Evolutionary conservation across 2,329 filamentous ascomycete species (phyloP), one percentile per base, ranked within the genome.

Genomic region (Colletotrichum costaricense): DNA sequence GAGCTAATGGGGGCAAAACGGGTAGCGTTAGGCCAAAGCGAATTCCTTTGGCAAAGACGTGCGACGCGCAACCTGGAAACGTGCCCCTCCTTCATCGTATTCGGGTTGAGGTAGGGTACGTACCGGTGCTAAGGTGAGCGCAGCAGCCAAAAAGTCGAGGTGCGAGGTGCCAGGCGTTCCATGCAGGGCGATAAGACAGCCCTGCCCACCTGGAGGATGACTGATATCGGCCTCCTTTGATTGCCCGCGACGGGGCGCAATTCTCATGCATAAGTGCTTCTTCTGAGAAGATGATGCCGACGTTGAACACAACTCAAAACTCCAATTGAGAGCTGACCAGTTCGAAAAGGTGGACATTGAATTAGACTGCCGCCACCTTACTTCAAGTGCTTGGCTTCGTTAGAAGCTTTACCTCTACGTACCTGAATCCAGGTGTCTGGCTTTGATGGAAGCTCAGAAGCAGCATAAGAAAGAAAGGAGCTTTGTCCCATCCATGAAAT

Each of bases 21-120:
- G 22, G 46, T 30, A 55, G 63, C 55, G 54, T 42, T n/a, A 26
- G 59, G 62, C 54, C 55, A 49, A 22, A 54, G 22, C 60, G 49
- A 42, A 42, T 42, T 42, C 38, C 38, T 42, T 16, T n/a, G 22
- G 42, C 26, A 8, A 28, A 42, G 62, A 55, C 65, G 26, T 56
- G 33, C 24, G 58, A 63, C 56, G 42, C 46, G 35, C 63, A 24
- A 42, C 38, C 38, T 42, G 38, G 38, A 42, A n/a, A 33, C 28
- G 30, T 42, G 55, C 62, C 65, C 68, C 64, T 70, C 65, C 69
- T 55, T 54, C 11, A 69, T 74, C 73, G 69, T 74, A 74, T 74
- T 74, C 73, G 69, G 52, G 57, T 73, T 73, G 46, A 28, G 16
- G 19, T 5, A 19, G 14, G 58, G 67, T 58, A 72, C 63, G 57